A percentile compares a stretch with the other conserved stretches of the same genome.
phyloP scores from a whole-genome alignment of 177 flowering plant species.

The Telopea speciosissima region DNA sequence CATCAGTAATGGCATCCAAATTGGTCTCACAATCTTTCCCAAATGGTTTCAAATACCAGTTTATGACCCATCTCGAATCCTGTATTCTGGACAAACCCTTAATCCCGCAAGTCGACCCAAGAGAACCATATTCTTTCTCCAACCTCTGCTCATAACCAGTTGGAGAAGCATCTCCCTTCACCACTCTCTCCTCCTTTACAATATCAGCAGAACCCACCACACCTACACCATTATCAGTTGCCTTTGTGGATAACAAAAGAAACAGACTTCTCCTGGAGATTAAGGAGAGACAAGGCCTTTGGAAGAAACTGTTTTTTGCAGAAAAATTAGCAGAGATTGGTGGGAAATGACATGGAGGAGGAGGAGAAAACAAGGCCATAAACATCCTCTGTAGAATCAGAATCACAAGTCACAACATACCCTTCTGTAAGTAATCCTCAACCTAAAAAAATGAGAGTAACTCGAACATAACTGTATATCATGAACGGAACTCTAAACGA shows the following conservation, averaged over 20 bases:
- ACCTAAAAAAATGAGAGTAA: constrained; percentile 1
- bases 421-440: background rate
- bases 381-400: constrained; percentile 21
- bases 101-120: constrained; percentile 20
- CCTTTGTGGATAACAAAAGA: constrained; percentile 11
- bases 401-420: constrained; percentile 4
- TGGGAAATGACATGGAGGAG: constrained; percentile 22
- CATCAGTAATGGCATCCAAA: constrained; percentile 82
- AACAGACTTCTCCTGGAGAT: constrained; percentile 15
- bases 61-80: constrained; percentile 54
- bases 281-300: constrained; percentile 27
- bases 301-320: constrained; percentile 21
- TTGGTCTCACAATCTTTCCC: constrained; percentile 47
- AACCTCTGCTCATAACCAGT: background rate
- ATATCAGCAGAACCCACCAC: constrained; percentile 16
- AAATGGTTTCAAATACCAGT: constrained; percentile 74
- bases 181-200: constrained; percentile 21
- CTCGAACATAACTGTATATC: no score
- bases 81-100: constrained; percentile 27
- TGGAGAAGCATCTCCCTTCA: constrained; percentile 12
- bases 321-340: constrained; percentile 19
- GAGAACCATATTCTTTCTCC: constrained; percentile 12
- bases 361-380: constrained; percentile 39
- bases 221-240: constrained; percentile 43
- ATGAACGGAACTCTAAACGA: no score